Base-by-base conservation (phyloP, 2,329 filamentous ascomycete genomes). In the Didymosphaeria variabile region DNA sequence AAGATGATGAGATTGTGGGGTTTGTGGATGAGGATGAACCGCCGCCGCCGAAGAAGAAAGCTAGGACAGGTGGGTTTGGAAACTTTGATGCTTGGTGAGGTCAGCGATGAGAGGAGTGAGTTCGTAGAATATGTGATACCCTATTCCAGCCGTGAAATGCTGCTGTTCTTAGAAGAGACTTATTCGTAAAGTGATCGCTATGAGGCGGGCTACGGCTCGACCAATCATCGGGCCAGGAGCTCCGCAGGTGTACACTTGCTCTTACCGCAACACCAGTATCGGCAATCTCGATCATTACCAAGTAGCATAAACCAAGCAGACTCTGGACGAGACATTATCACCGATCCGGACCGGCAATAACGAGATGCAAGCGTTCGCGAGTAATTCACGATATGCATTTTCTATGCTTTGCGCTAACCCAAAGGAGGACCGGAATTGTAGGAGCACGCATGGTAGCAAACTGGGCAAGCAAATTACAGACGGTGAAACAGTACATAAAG, bases 71-170 rank as follows among this genome's bases (percentile, higher is more conserved):
- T 2, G 93, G 93, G 0, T 99, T 98, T 83, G 94, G 94, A 2
- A 97, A 97, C 79, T 99, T 99, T 77, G 94, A 97, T 79, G 87
- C 83, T 40, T 99, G 95, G 94, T 97, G 26, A 58, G 64, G 23
- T 13, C 12, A 15, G 55, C 31, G 5, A 15, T 38, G 23, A 19
- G 40, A 7, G 6, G n/a, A 7, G 31, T 23, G 2, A 19, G 5
- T 23, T 23, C 23, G 42, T 23, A 45, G 7, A 45, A 45, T 45
- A 21, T 45, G 19, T 45, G 49, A 58, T 58, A 58, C 49, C 56
- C 47, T 42, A 46, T 34, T 31, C 5, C 5, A 50, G 15, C 26
- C 9, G 17, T 9, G 3, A 13, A 17, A 4, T 50, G 46, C 21
- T n/a, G 26, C 15, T 23, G 10, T 36, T 36, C 9, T 10, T 36